These are phyloP conservation scores for Rhododendron molle DNA, from an alignment of 148 eudicot species.

Conservation along the genomic window DNA sequence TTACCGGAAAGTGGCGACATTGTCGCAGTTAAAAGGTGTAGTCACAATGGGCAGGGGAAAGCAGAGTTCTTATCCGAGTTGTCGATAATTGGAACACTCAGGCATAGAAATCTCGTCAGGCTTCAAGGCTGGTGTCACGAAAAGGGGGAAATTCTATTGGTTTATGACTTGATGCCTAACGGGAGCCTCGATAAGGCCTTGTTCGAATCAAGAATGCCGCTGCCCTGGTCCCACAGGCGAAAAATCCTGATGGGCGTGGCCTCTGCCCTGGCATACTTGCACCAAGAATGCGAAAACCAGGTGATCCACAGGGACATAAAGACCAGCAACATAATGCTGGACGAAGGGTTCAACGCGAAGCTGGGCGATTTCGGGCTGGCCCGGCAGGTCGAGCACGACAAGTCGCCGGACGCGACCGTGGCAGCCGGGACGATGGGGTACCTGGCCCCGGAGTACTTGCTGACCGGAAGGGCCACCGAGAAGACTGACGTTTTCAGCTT, in stretches of 20 bases:
- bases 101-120: slow-evolving; percentile 82
- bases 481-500: slow-evolving; percentile 69
- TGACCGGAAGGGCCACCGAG: slow-evolving; percentile 68
- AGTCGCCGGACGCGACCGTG: slow-evolving; percentile 66
- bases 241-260: slow-evolving; percentile 67
- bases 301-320: slow-evolving; percentile 76
- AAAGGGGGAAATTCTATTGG: slow-evolving; percentile 69
- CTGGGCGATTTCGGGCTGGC: slow-evolving; percentile 80
- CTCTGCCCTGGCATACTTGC: slow-evolving; percentile 70
- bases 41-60: slow-evolving; percentile 69
- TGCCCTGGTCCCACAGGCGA: slow-evolving; percentile 53
- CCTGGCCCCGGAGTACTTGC: slow-evolving; percentile 68
- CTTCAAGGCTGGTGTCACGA: slow-evolving; percentile 94
- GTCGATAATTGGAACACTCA: slow-evolving; percentile 75
- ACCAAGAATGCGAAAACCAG: slow-evolving; percentile 80
- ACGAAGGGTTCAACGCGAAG: slow-evolving; percentile 57
- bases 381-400: slow-evolving; percentile 63
- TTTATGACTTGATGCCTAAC: slow-evolving; percentile 80
- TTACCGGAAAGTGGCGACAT: slow-evolving; percentile 48
- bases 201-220: slow-evolving; percentile 53
- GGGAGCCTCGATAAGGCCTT: slow-evolving; percentile 84
- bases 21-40: slow-evolving; percentile 80
- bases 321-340: slow-evolving; percentile 79
- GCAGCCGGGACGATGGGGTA: slow-evolving; percentile 93
- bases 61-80: slow-evolving; percentile 74